Base-by-base conservation (phyloP, 768 basidiomycete genomes). In the Fistulinella prunicolor region DNA sequence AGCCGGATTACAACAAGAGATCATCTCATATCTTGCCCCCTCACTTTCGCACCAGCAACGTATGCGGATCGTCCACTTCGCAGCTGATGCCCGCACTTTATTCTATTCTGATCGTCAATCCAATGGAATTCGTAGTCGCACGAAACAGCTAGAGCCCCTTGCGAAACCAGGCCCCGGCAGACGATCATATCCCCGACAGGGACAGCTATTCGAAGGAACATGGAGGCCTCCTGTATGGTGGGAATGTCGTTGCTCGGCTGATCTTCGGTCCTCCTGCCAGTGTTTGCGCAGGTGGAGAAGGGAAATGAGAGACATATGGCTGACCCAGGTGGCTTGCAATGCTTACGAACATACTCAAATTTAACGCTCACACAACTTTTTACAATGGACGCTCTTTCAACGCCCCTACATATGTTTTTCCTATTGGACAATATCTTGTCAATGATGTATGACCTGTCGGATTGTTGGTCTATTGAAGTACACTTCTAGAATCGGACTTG, bases 11-110 rank as follows among this genome's bases (percentile, higher is more conserved):
- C 76, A 78, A 46, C 73, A 79, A 10, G 60, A 81, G 59, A 76
- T 82, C 30, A 71, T 86, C 28, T 76, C 80, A 12, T 76, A 78
- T 56, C 63, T 83, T 19, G 78, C 81, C 4, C 83, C 82, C 14
- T 69, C 63, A 1, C 73, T 86, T 42, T 83, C 83, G 16, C 59
- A 73, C 17, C 63, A 67, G 2, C 85, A 86, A 55, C 75, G 76
- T 19, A 68, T 76, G 53, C 75, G 75, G 8, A 73, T 86, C 26
- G 75, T 72, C 52, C 61, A 58, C 24, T 85, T 76, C 48, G 82
- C 82, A 8, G 70, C 77, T 1, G 69, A 71, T 24, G 43, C 62
- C 0, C 46, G 63, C 4, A 83, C 82, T 0, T 70, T 84, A 9
- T 78, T 76, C 13, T 61, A 55, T 6, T 53, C 61, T 6, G 55